Evolutionary conservation across 305 asterid species (phyloP).

Genomic region (Fraxinus paxiana): DNA sequence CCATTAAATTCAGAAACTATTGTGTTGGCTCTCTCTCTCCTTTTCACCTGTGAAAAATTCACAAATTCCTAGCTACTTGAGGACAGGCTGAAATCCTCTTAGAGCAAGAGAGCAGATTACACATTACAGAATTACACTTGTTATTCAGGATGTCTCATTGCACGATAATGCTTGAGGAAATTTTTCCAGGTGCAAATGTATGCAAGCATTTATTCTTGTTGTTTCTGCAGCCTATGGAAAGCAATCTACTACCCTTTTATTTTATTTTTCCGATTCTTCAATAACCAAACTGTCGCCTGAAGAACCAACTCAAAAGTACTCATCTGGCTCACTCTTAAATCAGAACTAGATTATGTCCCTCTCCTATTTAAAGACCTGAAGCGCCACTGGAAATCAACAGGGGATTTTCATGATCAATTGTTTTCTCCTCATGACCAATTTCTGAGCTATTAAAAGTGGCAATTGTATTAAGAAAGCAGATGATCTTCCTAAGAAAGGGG

Average conservation of each 20-base stretch:
- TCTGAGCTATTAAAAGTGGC: neutral
- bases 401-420: neutral
- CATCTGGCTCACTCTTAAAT: neutral
- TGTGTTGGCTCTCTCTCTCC: neutral
- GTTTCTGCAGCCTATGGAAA: neutral
- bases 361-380: neutral
- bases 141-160: neutral
- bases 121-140: neutral
- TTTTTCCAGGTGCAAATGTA: neutral
- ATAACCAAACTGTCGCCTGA: neutral
- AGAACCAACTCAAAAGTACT: neutral
- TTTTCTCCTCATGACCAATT: neutral
- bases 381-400: neutral
- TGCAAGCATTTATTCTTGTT: neutral
- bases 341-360: neutral
- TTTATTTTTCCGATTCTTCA: neutral
- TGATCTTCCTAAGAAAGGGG: neutral
- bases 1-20: neutral
- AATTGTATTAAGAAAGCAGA: neutral
- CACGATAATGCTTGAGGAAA: neutral
- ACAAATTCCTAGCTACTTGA: neutral
- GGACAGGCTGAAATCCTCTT: constrained; percentile 8
- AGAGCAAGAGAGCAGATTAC: neutral
- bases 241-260: neutral
- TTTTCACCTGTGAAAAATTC: neutral